Evolutionary conservation across 2,329 filamentous ascomycete species (phyloP), one percentile per base, ranked within the genome.

Genomic region (Stylonectria norvegica): DNA sequence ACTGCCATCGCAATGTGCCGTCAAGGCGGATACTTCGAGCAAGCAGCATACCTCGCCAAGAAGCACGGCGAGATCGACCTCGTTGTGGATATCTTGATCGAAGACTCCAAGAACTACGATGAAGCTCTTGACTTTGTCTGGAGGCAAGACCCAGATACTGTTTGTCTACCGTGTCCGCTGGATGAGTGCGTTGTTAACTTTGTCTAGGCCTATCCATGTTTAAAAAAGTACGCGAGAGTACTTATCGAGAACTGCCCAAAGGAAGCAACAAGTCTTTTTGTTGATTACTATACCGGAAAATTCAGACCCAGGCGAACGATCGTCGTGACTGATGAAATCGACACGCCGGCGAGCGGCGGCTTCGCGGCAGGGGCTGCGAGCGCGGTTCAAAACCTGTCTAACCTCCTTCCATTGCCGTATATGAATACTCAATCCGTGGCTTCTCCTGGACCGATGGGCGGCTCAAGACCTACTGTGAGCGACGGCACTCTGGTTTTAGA

Each of bases 1-100:
- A 98, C 93, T 1, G 93, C 93, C 11, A 98, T 98, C 49, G 81
- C 85, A 2, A 96, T 98, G 89, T 98, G 93, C 59, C 81, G 94
- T 19, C 93, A 98, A 67, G 93, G 91, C 9, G 91, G 93, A 1
- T 98, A 98, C 64, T 95, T 85, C 56, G 90, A 97, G 44, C 94
- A 98, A 69, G 93, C 93, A 11, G 93, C 91, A 4, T 98, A 95
- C 57, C 75, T 98, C 25, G 93, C 94, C 5, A 87, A 89, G 43
- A 91, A 96, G 63, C 90, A 98, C 58, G 86, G 88, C 5, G 93
- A 98, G 62, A 88, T 89, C 49, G 89, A 95, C 42, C 72, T 97
- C 44, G 93, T 98, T 1, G 87, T 97, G 4, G 91, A 96, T 59
- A 95, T 98, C 34, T 64, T 98, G 36, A 90, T 98, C 36, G 93